Base-by-base conservation (phyloP, 2,329 filamentous ascomycete genomes). In the Fusarium sp. region DNA sequence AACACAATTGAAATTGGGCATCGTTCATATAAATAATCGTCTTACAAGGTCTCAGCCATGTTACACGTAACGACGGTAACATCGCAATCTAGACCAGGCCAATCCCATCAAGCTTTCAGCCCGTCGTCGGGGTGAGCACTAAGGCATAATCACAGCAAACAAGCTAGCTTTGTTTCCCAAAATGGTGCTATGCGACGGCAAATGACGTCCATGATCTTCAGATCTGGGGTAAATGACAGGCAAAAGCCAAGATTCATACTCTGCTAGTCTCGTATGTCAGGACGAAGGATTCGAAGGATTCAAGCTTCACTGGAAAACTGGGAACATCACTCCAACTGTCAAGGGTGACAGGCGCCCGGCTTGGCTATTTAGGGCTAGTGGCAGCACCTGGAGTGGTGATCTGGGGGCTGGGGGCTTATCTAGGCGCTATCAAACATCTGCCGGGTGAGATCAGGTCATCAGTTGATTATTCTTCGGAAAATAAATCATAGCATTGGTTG, bases 61-160 rank as follows among this genome's bases (percentile, higher is more conserved):
- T 41, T 27, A 15, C 32, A 41, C 24, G 22, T 24, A 46, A 16
- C 30, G n/a, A n/a, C 16, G 18, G 8, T 12, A 32, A 15, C 10
- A 20, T 25, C 13, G n/a, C 29, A 20, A n/a, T 22, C 44, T 15
- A 32, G 32, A 16, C 29, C 44, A 5, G 52, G 57, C 24, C 27
- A 30, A 38, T 38, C 52, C 62, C 34, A 67, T 34, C 63, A 62
- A 66, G 32, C 62, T 49, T 67, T 62, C 38, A 41, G 43, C 40
- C n/a, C 24, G 32, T 12, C 30, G 15, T 62, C 38, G 40, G 47
- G n/a, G 61, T 67, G 38, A 66, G 63, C 63, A 45, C 63, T 66
- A 67, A 67, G 12, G 38, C 38, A 40, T 45, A n/a, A 65, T 44
- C 11, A 38, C 9, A 18, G 13, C 13, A 34, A 67, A 62, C 5